Conservation (phyloP, 2,329 filamentous ascomycete species). For the Hypoxylon sp. region DNA sequence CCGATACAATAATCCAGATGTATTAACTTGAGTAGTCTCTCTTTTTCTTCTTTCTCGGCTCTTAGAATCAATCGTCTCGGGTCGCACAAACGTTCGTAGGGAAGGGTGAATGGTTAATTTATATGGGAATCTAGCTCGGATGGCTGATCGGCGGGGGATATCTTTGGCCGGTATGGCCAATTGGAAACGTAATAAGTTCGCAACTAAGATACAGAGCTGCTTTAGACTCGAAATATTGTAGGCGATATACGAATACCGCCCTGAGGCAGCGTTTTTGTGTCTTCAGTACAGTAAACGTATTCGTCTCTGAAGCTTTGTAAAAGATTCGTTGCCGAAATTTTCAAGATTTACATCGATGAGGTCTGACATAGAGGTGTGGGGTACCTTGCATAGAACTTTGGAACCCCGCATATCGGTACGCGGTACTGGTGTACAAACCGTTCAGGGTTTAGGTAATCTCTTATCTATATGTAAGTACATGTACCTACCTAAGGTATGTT, state of each 20-base stretch:
- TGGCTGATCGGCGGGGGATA: conserved; percentile 14
- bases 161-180: conserved; percentile 4
- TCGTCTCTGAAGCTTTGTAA: conserved; percentile 13
- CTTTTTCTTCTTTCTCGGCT: conserved; percentile 2
- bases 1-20: not conserved
- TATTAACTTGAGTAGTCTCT: not conserved
- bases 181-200: conserved; percentile 1
- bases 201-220: not conserved
- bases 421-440: conserved; percentile 10
- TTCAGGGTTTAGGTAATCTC: not conserved
- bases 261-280: not conserved
- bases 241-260: not conserved
- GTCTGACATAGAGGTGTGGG: conserved; percentile 36
- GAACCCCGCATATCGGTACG: conserved; percentile 32
- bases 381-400: conserved; percentile 29
- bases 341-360: conserved; percentile 23
- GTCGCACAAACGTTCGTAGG: conserved; percentile 14
- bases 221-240: conserved; percentile 6
- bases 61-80: not conserved
- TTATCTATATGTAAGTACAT: conserved; percentile 5
- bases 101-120: conserved; percentile 1
- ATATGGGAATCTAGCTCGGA: conserved; percentile 6
- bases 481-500: too few species aligned
- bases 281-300: conserved; percentile 10
- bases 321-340: conserved; percentile 25